A percentile compares a stretch with the other conserved stretches of the same genome.
Conservation (phyloP, 2,329 filamentous ascomycete genomes). For the Cadophora luteo-olivacea region DNA sequence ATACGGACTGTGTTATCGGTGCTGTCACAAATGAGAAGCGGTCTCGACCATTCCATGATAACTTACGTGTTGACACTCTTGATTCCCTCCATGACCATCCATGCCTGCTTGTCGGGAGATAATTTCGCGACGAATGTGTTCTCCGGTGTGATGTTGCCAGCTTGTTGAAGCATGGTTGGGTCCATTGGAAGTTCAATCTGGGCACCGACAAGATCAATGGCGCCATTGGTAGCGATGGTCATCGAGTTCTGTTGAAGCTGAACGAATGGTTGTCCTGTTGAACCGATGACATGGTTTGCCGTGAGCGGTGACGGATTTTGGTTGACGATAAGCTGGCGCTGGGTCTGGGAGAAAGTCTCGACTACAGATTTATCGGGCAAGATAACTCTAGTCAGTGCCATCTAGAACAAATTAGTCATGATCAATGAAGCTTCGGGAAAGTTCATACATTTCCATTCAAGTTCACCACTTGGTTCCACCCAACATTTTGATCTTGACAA, state of each 20-base stretch:
- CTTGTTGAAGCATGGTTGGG: conserved; percentile 26
- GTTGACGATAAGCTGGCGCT: conserved; percentile 30
- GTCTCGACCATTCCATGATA: neutral
- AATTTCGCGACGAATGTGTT: conserved; percentile 33
- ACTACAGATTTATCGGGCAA: conserved; percentile 32
- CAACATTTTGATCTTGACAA: conserved; percentile 29
- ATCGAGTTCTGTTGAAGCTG: conserved; percentile 30
- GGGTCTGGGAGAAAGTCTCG: conserved; percentile 32
- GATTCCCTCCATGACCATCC: conserved; percentile 30
- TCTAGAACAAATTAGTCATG: conserved; percentile 9
- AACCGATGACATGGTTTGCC: conserved; percentile 31
- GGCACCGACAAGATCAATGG: conserved; percentile 31
- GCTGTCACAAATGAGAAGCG: neutral
- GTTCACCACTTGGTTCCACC: conserved; percentile 32
- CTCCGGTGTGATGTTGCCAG: conserved; percentile 23
- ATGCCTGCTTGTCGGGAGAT: conserved; percentile 30
- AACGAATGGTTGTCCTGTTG: conserved; percentile 32
- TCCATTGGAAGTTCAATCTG: conserved; percentile 31
- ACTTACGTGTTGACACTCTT: conserved; percentile 34
- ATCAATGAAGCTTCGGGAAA: neutral
- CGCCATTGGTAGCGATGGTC: conserved; percentile 31
- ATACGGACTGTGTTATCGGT: conserved; percentile 30
- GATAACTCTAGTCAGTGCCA: conserved; percentile 27
- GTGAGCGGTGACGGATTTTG: conserved; percentile 27
- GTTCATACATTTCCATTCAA: conserved; percentile 32